Conservation (phyloP, 768 basidiomycete species). For the Auriscalpium vulgare region DNA sequence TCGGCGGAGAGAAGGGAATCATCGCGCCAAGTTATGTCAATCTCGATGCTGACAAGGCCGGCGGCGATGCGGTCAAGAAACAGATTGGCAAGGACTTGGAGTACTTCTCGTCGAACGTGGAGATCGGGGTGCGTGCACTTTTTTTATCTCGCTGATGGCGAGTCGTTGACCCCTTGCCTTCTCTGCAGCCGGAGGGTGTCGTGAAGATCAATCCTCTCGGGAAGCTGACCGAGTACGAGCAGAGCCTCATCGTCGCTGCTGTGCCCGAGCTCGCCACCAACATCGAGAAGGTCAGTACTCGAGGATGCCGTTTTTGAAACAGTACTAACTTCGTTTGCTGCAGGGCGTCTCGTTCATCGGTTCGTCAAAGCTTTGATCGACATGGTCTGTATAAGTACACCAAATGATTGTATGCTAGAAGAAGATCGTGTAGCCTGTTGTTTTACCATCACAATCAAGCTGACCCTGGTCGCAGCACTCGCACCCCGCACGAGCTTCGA, state of each 20-base stretch:
- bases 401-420: background rate
- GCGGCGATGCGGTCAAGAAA: constrained; percentile 65
- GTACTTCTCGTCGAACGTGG: constrained; percentile 85
- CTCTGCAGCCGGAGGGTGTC: constrained; percentile 65
- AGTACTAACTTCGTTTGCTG: background rate
- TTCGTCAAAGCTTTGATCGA: background rate
- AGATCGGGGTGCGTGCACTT: constrained; percentile 64
- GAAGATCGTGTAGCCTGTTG: background rate
- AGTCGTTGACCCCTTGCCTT: background rate
- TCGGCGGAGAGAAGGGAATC: constrained; percentile 85
- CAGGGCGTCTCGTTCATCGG: background rate
- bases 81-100: constrained; percentile 71
- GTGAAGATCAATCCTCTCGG: constrained; percentile 80
- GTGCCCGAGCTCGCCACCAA: constrained; percentile 70
- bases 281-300: constrained; percentile 51
- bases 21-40: constrained; percentile 80
- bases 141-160: background rate
- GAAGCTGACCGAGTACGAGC: constrained; percentile 61
- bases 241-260: constrained; percentile 69
- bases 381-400: background rate
- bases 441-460: background rate
- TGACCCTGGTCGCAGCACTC: background rate
- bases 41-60: constrained; percentile 60
- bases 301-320: background rate
- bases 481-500: no score